Conservation (phyloP, 345 rosid species). For the Rhodamnia rubescens region DNA sequence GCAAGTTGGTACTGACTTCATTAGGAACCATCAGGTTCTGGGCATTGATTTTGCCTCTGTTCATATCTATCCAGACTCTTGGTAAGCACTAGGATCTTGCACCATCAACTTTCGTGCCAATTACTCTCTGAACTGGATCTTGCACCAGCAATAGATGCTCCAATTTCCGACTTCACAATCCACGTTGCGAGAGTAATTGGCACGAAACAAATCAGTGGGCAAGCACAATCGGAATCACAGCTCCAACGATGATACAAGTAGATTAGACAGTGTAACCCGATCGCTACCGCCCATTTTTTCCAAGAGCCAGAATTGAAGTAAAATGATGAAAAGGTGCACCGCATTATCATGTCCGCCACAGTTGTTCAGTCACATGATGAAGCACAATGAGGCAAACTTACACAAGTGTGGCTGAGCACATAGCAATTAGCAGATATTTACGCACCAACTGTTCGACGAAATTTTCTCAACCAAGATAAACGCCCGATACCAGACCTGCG, state of each 20-base stretch:
- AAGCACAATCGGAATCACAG: not conserved
- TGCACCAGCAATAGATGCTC: not conserved
- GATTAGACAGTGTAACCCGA: too few relatives aligned
- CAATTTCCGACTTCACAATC: not conserved
- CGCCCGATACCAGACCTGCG: not conserved
- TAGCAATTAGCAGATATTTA: not conserved
- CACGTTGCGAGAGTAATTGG: too few relatives aligned
- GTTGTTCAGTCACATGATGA: not conserved
- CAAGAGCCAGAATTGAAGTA: too few relatives aligned
- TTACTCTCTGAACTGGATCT: not conserved
- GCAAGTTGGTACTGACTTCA: conserved; percentile 92
- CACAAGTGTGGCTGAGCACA: not conserved
- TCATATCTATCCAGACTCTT: conserved; percentile 87
- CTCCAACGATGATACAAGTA: too few relatives aligned
- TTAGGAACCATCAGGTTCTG: conserved; percentile 78
- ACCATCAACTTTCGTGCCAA: too few relatives aligned
- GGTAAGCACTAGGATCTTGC: conserved; percentile 46
- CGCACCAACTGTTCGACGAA: not conserved
- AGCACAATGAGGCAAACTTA: too few relatives aligned
- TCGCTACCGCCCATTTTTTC: too few relatives aligned
- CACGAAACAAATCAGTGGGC: not conserved
- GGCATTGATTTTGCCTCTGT: conserved; percentile 89
- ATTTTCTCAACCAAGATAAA: not conserved
- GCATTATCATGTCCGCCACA: not conserved
- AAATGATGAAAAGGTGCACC: not conserved